Conservation (phyloP, 306 rosid genomes). For the Trichosanthes cucumerina region DNA sequence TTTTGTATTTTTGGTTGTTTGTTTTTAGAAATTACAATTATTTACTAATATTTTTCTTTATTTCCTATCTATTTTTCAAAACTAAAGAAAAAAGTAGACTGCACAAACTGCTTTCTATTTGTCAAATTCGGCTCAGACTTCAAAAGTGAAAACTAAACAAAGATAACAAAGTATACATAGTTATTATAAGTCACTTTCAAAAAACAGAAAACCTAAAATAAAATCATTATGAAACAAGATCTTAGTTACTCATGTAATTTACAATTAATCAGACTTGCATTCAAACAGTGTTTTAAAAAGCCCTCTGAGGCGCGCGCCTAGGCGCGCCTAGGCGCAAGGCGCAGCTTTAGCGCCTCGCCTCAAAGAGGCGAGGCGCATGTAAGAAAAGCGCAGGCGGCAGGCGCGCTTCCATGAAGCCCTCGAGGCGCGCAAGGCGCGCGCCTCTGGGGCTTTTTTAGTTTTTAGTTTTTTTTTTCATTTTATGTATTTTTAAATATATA, state of each 20-base stretch:
- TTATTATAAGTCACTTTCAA: not conserved
- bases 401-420: too few relatives aligned
- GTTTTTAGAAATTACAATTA: not conserved
- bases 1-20: not conserved
- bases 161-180: not conserved
- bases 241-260: not conserved
- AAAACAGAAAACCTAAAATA: not conserved
- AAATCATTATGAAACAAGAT: not conserved
- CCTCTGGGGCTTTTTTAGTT: too few relatives aligned
- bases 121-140: not conserved
- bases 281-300: too few relatives aligned
- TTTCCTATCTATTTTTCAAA: not conserved
- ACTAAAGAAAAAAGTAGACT: not conserved
- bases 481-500: too few relatives aligned
- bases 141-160: not conserved
- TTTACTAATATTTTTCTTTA: not conserved
- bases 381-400: too few relatives aligned
- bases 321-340: too few relatives aligned
- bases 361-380: too few relatives aligned
- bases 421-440: too few relatives aligned
- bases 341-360: too few relatives aligned
- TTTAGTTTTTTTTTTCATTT: too few relatives aligned
- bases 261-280: not conserved
- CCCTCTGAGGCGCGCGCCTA: too few relatives aligned
- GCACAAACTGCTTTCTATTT: not conserved